Conservation (phyloP, 345 rosid genomes). For the Xanthoceras sorbifolium region DNA sequence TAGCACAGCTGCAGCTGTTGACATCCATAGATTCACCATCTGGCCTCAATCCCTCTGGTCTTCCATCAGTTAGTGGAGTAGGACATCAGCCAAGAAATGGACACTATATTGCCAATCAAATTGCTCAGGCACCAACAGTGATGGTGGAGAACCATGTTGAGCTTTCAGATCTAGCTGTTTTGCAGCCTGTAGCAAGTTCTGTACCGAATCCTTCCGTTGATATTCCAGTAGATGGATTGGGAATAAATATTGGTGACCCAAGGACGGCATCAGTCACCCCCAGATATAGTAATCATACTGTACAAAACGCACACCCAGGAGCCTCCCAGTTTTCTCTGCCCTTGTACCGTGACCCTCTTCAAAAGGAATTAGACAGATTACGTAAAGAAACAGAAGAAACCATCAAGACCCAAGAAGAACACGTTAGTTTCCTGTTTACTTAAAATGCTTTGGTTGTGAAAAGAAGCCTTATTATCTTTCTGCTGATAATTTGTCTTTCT, state of each 20-base stretch:
- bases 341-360: conserved; percentile 48
- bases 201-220: conserved; percentile 13
- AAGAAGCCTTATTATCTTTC: conserved; percentile 14
- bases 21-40: conserved; percentile 16
- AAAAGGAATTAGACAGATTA: conserved; percentile 59
- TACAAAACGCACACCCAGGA: conserved; percentile 28
- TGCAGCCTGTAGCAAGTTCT: conserved; percentile 19
- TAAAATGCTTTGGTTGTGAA: conserved; percentile 11
- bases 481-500: conserved; percentile 17
- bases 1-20: conserved; percentile 17
- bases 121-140: conserved; percentile 20
- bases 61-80: conserved; percentile 24
- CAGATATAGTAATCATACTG: conserved; percentile 22
- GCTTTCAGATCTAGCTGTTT: conserved; percentile 19
- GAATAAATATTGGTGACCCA: conserved; percentile 22
- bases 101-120: conserved; percentile 1
- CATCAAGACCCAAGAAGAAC: conserved; percentile 35
- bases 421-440: conserved; percentile 36
- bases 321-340: conserved; percentile 29
- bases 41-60: conserved; percentile 8
- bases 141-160: conserved; percentile 19
- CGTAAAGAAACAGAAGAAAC: conserved; percentile 35
- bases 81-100: conserved; percentile 26
- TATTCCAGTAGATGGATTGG: conserved; percentile 8
- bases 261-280: conserved; percentile 21